These are phyloP conservation scores for Arthrobotrys sphaeroides DNA, from an alignment of 2,329 filamentous ascomycete genomes.

Conservation along the genomic window DNA sequence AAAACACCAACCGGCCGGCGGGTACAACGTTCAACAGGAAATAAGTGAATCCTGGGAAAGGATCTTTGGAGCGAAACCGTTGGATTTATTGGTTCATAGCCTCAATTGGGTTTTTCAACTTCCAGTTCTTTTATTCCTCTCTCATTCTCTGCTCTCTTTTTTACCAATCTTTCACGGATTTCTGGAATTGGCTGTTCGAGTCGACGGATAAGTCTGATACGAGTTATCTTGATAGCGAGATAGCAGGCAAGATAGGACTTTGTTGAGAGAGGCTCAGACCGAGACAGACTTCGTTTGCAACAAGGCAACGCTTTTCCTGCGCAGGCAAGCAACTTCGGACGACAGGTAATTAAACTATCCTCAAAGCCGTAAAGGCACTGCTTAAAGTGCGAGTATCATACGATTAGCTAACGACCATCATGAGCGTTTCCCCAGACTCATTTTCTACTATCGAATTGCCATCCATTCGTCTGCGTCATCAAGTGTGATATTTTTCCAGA, in stretches of 20 bases:
- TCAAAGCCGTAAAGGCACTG: neutral
- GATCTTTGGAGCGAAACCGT: too few species aligned
- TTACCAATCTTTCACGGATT: neutral
- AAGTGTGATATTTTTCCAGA: neutral
- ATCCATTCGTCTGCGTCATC: neutral
- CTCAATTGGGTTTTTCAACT: too few species aligned
- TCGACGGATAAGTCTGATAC: too few species aligned
- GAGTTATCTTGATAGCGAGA: neutral
- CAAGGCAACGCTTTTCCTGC: constrained; percentile 17
- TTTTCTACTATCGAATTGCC: too few species aligned
- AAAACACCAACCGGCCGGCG: too few species aligned
- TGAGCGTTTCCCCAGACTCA: neutral
- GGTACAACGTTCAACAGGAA: too few species aligned
- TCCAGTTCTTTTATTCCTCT: too few species aligned
- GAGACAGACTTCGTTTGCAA: constrained; percentile 31
- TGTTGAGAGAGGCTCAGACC: neutral
- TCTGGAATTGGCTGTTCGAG: too few species aligned
- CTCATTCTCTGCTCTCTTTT: neutral
- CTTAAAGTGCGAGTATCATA: neutral
- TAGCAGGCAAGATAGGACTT: neutral
- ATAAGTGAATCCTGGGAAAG: too few species aligned
- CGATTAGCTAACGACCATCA: constrained; percentile 17
- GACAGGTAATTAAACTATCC: constrained; percentile 11
- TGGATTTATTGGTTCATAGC: too few species aligned
- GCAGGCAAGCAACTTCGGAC: neutral